A percentile compares a stretch with the other conserved stretches of the same genome.
These are phyloP conservation scores for Euphorbia schlechtendalii DNA, from an alignment of 441 rosid genomes.

Conservation along the genomic window DNA sequence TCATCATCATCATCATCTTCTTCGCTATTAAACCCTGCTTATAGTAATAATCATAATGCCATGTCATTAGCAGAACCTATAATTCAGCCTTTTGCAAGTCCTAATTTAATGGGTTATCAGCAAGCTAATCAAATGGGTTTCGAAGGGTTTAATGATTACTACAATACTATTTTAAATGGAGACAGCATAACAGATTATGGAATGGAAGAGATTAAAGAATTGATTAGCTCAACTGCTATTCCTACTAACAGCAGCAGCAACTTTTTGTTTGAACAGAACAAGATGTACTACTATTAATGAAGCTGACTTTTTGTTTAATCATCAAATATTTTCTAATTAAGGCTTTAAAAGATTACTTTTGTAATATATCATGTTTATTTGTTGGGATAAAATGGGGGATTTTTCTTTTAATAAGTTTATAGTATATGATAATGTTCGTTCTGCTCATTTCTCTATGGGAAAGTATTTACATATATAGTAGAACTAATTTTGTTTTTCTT, in stretches of 20 bases:
- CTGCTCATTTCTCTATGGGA: too few species aligned
- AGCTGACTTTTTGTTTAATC: conserved; percentile 30
- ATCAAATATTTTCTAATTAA: conserved; percentile 16
- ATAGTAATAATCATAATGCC: conserved; percentile 22
- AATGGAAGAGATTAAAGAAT: conserved; percentile 73
- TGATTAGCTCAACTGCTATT: conserved; percentile 31
- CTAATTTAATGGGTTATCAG: conserved; percentile 19
- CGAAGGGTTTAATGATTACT: conserved; percentile 13
- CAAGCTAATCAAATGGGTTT: conserved; percentile 22
- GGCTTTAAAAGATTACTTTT: too few species aligned
- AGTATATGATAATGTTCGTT: too few species aligned
- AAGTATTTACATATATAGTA: too few species aligned
- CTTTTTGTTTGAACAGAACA: conserved; percentile 61
- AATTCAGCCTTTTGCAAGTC: conserved; percentile 25
- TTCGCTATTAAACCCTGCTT: conserved; percentile 18
- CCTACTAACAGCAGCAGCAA: conserved; percentile 24
- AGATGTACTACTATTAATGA: conserved; percentile 35
- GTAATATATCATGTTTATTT: too few species aligned
- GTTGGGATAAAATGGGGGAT: too few species aligned
- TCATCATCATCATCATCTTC: conserved; percentile 19
- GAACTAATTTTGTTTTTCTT: too few species aligned
- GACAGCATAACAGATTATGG: conserved; percentile 46
- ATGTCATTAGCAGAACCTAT: conserved; percentile 34
- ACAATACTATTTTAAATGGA: conserved; percentile 28
- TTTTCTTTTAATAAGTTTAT: too few species aligned